A percentile compares a stretch with the other conserved stretches of the same genome.
phyloP scores from a whole-genome alignment of 2,329 filamentous ascomycete genomes.

The Xylaria sp. region DNA sequence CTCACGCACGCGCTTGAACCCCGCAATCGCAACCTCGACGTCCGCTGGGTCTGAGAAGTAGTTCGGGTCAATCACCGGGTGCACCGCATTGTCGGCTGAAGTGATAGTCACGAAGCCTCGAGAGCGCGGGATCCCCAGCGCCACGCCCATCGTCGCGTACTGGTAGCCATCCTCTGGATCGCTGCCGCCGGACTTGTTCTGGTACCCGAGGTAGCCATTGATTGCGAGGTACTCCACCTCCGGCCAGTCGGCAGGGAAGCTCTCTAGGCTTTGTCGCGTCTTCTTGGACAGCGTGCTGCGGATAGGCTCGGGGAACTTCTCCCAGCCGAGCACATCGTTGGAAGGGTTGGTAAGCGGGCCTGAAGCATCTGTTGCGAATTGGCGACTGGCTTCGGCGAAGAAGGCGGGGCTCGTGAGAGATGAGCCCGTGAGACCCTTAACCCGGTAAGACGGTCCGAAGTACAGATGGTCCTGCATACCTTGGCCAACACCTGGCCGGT shows the following conservation, averaged over 20 bases:
- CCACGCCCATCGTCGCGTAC: conserved; percentile 20
- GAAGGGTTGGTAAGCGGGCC: conserved; percentile 36
- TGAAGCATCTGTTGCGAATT: background rate
- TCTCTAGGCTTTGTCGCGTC: background rate
- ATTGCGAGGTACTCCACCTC: conserved; percentile 29
- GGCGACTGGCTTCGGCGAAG: background rate
- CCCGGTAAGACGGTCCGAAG: background rate
- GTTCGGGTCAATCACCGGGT: conserved; percentile 48
- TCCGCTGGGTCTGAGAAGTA: conserved; percentile 52
- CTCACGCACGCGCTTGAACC: conserved; percentile 50
- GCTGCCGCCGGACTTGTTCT: background rate
- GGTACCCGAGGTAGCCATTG: conserved; percentile 25
- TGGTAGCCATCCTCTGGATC: conserved; percentile 25
- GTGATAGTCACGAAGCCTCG: conserved; percentile 23
- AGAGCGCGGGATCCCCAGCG: conserved; percentile 8
- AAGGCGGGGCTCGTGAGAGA: background rate
- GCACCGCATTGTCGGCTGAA: conserved; percentile 3
- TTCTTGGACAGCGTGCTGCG: conserved; percentile 18
- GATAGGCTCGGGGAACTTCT: conserved; percentile 38
- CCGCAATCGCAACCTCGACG: conserved; percentile 50
- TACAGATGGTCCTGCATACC: background rate
- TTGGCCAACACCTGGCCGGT: conserved; percentile 1
- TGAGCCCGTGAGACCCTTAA: background rate
- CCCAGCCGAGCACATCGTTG: conserved; percentile 37
- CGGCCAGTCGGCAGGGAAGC: conserved; percentile 40